These are phyloP conservation scores for Rhodotorula toruloides DNA, from an alignment of 768 basidiomycete genomes.

Conservation along the genomic window DNA sequence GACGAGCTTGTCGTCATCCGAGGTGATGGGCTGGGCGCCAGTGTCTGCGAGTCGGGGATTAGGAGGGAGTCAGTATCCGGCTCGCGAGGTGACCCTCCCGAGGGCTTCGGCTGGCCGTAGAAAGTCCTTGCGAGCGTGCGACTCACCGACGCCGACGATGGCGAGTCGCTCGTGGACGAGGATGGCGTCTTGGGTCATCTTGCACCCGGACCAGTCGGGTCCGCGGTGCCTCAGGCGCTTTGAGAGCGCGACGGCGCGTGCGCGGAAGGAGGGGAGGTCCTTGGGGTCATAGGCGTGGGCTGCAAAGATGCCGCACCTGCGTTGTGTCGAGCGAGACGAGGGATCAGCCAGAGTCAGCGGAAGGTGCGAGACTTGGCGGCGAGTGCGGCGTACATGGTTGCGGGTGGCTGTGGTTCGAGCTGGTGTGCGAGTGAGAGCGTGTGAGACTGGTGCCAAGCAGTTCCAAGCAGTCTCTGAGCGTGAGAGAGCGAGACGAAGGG, in stretches of 20 bases:
- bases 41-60: constrained; percentile 59
- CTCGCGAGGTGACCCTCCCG: background rate
- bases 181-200: constrained; percentile 58
- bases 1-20: constrained; percentile 72
- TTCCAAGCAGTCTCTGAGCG: background rate
- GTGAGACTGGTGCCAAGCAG: background rate
- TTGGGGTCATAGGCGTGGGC: constrained; percentile 33
- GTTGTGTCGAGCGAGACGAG: no score
- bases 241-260: constrained; percentile 53
- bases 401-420: background rate
- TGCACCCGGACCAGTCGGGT: constrained; percentile 97
- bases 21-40: constrained; percentile 88
- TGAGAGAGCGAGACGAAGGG: background rate
- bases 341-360: background rate
- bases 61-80: constrained; percentile 1
- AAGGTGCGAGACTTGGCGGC: background rate
- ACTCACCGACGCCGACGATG: constrained; percentile 89
- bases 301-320: constrained; percentile 43
- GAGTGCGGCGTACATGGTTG: constrained; percentile 5
- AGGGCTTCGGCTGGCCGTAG: background rate
- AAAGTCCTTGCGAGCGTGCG: background rate
- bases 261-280: constrained; percentile 34
- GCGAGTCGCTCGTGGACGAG: constrained; percentile 94
- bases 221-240: constrained; percentile 89
- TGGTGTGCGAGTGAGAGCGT: background rate